Percentiles rank a stretch among this genome's conserved stretches.
These are phyloP conservation scores for Diplodia intermedia DNA, from an alignment of 2,329 filamentous ascomycete genomes.

Conservation along the genomic window DNA sequence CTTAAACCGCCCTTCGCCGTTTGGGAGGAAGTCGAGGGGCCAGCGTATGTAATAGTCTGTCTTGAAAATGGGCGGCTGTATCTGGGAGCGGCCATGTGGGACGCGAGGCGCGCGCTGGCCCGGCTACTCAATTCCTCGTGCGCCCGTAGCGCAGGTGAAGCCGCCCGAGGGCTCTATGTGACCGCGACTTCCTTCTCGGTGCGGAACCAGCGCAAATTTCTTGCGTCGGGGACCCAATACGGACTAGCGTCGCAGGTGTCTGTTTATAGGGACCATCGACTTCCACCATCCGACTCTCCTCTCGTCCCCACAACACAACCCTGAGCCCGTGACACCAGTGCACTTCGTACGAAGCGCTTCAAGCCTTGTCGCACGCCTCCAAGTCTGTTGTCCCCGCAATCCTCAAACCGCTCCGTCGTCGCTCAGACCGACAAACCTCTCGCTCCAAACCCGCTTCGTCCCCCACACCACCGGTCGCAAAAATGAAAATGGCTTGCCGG, in stretches of 20 bases:
- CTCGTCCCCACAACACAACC: conserved; percentile 16
- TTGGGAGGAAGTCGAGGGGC: neutral
- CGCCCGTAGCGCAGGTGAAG: neutral
- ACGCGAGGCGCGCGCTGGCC: neutral
- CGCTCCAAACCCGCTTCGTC: neutral
- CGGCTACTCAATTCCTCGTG: neutral
- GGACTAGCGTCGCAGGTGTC: conserved; percentile 4
- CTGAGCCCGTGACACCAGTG: conserved; percentile 11
- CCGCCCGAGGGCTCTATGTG: neutral
- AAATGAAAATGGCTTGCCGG: neutral
- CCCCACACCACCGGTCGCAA: neutral
- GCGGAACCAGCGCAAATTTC: neutral
- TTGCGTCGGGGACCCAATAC: neutral
- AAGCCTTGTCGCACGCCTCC: conserved; percentile 4
- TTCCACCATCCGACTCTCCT: neutral
- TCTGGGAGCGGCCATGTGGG: neutral
- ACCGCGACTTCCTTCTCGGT: neutral
- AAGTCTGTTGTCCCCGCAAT: conserved; percentile 7
- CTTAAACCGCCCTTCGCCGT: too few species aligned
- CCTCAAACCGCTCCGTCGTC: neutral
- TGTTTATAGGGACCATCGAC: neutral
- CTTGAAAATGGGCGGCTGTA: neutral
- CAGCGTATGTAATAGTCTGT: neutral
- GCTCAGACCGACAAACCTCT: neutral
- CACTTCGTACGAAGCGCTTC: conserved; percentile 16